Evolutionary conservation across 164 flowering plant genomes (phyloP), one percentile per base, ranked within the genome.

Genomic region (Sextonia rubra): DNA sequence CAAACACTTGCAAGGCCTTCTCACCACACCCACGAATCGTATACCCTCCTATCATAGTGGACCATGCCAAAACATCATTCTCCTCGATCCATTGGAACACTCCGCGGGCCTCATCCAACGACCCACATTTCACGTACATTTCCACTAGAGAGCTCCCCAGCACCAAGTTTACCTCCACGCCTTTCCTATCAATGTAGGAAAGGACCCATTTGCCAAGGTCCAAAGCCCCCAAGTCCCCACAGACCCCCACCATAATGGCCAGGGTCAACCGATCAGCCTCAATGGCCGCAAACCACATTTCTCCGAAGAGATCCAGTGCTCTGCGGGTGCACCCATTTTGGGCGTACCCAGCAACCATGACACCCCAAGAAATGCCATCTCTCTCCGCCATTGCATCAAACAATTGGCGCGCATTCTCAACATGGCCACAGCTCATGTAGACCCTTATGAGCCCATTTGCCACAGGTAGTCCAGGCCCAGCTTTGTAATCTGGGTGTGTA

Each of bases 91-190:
- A 18, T 27, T 79, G 25, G 47, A 79, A 79, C 5, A 76, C 79
- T 26, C 27, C 20, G 17, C 22, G 61, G 3, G 81, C 76, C 61
- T 73, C 72, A 26, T 49, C 71, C 69, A 79, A 55, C 27, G 65
- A 60, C 24, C 74, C 81, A 70, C 81, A 79, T 18, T 76, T 79
- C 8, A 69, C 60, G 8, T 75, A 79, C 79, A 79, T 79, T 48
- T 66, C 76, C 24, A 79, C 74, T 0, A 75, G 75, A 11, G 81
- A 25, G 55, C 73, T 79, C 12, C 78, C 78, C 11, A 79, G 29
- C 7, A 69, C 76, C 24, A 73, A 69, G 62, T 76, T 74, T 7
- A 75, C 12, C 4, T 60, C 60, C 49, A 76, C 58, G 20, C 61
- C 48, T 18, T 60, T 49, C 49, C 67, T 69, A 27, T 75, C 72